Base-by-base conservation (phyloP, 2,329 filamentous ascomycete genomes). In the Claviceps sp. region DNA sequence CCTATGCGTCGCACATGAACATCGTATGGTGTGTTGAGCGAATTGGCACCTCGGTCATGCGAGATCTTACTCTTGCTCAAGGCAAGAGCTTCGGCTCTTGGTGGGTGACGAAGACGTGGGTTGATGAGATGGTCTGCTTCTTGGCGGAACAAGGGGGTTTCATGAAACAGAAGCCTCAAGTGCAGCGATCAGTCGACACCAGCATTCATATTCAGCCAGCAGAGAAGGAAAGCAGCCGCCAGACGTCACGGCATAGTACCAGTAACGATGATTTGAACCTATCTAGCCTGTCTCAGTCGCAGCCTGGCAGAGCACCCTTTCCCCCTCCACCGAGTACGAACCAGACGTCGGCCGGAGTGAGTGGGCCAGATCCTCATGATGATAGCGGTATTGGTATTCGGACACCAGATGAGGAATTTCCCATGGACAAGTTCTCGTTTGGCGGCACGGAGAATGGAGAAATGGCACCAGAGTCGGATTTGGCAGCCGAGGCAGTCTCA, bases 101-200 rank as follows among this genome's bases (percentile, higher is more conserved):
- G 89, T 93, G 87, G 87, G 87, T 96, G 53, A 89, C 89, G 3
- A 95, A 96, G 65, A 90, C 91, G 53, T 97, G 91, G 76, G 79
- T 96, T 50, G 90, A 96, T 62, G 91, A 97, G 70, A 94, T 95
- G 87, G 81, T 89, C 48, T 77, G 85, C 53, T 96, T 94, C 77
- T 74, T 95, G 58, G 89, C 88, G 0, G 89, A 94, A 61, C 84
- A 90, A 60, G 91, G 90, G 49, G 91, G 91, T 0, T 96, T 96
- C 63, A 82, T 96, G 72, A 75, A 76, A 57, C 76, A 76, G 54
- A 78, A 71, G 57, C 68, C 67, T 7, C 68, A 67, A 6, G n/a
- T 26, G 4, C 66, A 66, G 11, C 51, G 48, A 22, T 60, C 62
- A 7, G 56, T 61, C 13, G 60, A 62, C 7, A 58, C 61, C 3